Conservation (phyloP, 306 rosid genomes). For the Quercus variabilis region DNA sequence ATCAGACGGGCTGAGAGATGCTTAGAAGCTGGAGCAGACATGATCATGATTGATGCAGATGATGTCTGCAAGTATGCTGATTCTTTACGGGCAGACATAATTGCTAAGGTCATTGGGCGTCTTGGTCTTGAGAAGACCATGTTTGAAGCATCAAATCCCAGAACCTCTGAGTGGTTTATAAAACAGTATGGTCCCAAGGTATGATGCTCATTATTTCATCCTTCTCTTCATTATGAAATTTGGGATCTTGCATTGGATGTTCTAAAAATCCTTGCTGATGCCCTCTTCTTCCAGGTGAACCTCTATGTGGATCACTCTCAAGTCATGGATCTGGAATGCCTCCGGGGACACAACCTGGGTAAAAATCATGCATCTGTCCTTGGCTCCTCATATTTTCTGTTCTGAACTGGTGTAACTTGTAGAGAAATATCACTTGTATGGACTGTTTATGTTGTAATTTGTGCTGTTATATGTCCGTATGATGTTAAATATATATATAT, state of each 20-base stretch:
- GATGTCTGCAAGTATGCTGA: conserved; percentile 62
- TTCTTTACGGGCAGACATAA: conserved; percentile 64
- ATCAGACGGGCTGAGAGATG: conserved; percentile 91
- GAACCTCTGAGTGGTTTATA: conserved; percentile 84
- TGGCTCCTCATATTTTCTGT: conserved; percentile 52
- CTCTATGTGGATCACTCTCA: conserved; percentile 89
- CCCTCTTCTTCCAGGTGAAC: conserved; percentile 59
- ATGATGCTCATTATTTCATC: conserved; percentile 5
- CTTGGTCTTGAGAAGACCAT: conserved; percentile 88
- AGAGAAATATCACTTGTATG: neutral
- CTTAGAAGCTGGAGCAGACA: conserved; percentile 96
- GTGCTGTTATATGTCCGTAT: neutral
- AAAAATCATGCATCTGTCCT: conserved; percentile 68
- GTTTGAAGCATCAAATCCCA: conserved; percentile 89
- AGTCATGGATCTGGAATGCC: conserved; percentile 85
- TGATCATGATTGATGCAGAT: conserved; percentile 82
- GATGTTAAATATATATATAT: neutral
- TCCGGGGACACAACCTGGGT: conserved; percentile 79
- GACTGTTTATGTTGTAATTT: neutral
- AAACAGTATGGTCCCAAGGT: conserved; percentile 85
- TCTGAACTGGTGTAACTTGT: conserved; percentile 28
- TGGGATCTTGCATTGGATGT: neutral
- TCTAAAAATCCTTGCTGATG: neutral
- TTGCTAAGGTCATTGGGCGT: conserved; percentile 83
- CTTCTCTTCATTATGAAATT: neutral